Conservation (phyloP, 148 eudicot species). For the Fagopyrum tataricum region DNA sequence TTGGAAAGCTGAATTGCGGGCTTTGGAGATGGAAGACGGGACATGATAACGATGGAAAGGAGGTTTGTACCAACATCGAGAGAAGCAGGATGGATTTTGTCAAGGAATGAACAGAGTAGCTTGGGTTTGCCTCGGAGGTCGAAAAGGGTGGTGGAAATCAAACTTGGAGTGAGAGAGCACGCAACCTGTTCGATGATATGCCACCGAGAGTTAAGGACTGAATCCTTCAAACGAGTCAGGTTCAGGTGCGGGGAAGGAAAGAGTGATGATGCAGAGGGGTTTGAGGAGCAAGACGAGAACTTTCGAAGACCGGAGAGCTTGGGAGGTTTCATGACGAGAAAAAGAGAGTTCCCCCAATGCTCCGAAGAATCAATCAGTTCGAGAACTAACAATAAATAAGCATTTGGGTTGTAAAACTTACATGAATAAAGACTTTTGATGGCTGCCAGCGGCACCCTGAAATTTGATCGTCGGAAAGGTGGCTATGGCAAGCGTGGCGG, state of each 20-base stretch:
- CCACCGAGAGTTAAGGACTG: slow-evolving; percentile 44
- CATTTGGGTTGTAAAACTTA: too few relatives aligned
- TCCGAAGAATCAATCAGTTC: background rate
- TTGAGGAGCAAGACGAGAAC: slow-evolving; percentile 16
- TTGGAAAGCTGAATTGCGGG: slow-evolving; percentile 31
- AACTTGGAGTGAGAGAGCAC: slow-evolving; percentile 26
- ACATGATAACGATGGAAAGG: slow-evolving; percentile 35
- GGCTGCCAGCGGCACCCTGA: too few relatives aligned
- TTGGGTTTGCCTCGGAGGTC: slow-evolving; percentile 40
- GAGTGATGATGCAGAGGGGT: background rate
- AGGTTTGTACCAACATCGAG: slow-evolving; percentile 28
- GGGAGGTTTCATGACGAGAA: slow-evolving; percentile 22
- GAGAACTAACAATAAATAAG: too few relatives aligned
- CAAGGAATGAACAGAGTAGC: slow-evolving; percentile 27
- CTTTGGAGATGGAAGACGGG: slow-evolving; percentile 33
- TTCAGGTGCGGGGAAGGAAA: slow-evolving; percentile 14
- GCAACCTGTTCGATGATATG: slow-evolving; percentile 56
- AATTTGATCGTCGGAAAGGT: too few relatives aligned
- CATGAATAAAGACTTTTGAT: too few relatives aligned
- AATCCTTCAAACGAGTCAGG: slow-evolving; percentile 17
- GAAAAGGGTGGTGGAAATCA: slow-evolving; percentile 30
- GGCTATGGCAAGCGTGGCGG: too few relatives aligned
- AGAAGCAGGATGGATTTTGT: slow-evolving; percentile 18
- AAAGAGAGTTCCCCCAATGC: background rate
- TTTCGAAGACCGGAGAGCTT: slow-evolving; percentile 12